Evolutionary conservation across 2,329 filamentous ascomycete species (phyloP).

Genomic region (Orbilia brochopaga): DNA sequence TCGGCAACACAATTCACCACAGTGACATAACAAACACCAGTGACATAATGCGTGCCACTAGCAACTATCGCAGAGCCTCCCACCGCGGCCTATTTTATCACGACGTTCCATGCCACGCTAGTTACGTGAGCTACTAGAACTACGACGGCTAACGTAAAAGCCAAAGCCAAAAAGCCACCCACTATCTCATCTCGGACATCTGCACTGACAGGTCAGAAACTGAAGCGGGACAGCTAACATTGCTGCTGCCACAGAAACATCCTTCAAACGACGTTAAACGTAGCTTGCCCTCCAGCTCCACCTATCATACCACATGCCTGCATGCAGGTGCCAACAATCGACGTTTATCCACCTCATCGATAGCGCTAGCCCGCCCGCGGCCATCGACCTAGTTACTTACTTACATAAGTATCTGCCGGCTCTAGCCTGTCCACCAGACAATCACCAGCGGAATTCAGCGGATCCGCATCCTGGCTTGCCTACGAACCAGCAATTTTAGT

Average conservation of each 20-base stretch:
- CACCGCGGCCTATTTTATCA: too few relatives aligned
- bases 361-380: not conserved
- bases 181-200: too few relatives aligned
- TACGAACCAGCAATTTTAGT: not conserved
- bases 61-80: too few relatives aligned
- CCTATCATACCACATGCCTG: not conserved
- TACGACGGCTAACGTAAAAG: too few relatives aligned
- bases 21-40: too few relatives aligned
- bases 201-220: not conserved
- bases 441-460: slow-evolving; percentile 14
- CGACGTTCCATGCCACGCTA: too few relatives aligned
- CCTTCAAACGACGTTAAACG: too few relatives aligned
- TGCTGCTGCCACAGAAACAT: too few relatives aligned
- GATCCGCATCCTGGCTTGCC: slow-evolving; percentile 7
- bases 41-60: not conserved
- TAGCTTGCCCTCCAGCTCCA: too few relatives aligned
- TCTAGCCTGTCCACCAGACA: slow-evolving; percentile 10
- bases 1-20: not conserved
- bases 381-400: not conserved
- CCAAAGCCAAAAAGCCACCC: too few relatives aligned
- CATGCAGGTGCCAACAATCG: not conserved
- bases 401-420: not conserved
- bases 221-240: not conserved
- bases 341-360: too few relatives aligned
- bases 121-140: too few relatives aligned